phyloP scores from a whole-genome alignment of 768 basidiomycete species.

The Boletus fagicola region DNA sequence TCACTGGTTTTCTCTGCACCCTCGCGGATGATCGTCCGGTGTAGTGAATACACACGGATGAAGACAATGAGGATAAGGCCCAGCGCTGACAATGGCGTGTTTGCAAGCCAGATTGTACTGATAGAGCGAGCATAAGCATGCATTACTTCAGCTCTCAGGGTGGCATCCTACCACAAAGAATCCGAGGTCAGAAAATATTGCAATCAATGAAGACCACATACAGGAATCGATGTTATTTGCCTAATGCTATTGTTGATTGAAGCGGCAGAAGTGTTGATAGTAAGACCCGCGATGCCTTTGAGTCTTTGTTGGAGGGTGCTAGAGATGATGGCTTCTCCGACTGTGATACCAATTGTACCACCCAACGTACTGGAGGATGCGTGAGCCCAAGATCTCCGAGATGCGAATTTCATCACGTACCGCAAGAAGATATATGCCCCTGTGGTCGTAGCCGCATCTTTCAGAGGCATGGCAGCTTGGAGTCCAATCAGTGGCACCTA shows the following conservation, averaged over 20 bases:
- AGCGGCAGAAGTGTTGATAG: slow-evolving; percentile 42
- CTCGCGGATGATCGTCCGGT: slow-evolving; percentile 25
- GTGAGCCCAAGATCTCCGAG: neutral
- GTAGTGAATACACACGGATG: slow-evolving; percentile 36
- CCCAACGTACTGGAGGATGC: slow-evolving; percentile 56
- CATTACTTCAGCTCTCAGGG: slow-evolving; percentile 31
- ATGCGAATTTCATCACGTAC: slow-evolving; percentile 11
- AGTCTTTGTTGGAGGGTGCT: slow-evolving; percentile 39
- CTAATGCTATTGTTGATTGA: slow-evolving; percentile 48
- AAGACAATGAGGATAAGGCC: slow-evolving; percentile 35
- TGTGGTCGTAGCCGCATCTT: slow-evolving; percentile 44
- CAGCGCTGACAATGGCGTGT: slow-evolving; percentile 30
- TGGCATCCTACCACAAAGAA: slow-evolving; percentile 25
- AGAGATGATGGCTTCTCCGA: slow-evolving; percentile 70
- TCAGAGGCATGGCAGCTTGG: slow-evolving; percentile 46
- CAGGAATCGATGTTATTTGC: slow-evolving; percentile 37
- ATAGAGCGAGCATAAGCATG: slow-evolving; percentile 39
- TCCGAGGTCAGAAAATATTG: slow-evolving; percentile 8
- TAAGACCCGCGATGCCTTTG: slow-evolving; percentile 14
- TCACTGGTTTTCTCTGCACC: slow-evolving; percentile 23
- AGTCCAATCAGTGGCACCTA: slow-evolving; percentile 36
- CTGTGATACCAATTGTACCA: slow-evolving; percentile 69
- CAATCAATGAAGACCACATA: slow-evolving; percentile 8
- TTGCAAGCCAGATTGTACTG: slow-evolving; percentile 41
- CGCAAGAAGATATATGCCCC: slow-evolving; percentile 36